A percentile compares a stretch with the other conserved stretches of the same genome.
Evolutionary conservation across 345 rosid genomes (phyloP).

Genomic region (Eutrema yunnanense): DNA sequence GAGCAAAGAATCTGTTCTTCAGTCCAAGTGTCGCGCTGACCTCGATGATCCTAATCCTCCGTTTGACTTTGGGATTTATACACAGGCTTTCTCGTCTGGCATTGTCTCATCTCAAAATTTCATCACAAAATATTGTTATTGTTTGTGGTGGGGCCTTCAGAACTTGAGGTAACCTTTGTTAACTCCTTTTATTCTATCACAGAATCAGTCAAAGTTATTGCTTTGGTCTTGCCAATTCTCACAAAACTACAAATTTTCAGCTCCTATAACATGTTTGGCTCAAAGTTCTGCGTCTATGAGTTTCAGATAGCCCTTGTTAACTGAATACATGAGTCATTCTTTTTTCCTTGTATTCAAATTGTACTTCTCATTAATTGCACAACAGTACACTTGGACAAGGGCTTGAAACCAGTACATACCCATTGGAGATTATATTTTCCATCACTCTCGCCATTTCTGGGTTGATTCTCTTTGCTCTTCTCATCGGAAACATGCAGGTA

Average conservation of each 20-base stretch:
- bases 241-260: neutral
- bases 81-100: conserved; percentile 55
- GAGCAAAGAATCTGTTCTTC: conserved; percentile 31
- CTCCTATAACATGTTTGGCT: neutral
- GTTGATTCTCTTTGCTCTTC: conserved; percentile 86
- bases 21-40: conserved; percentile 30
- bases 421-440: conserved; percentile 76
- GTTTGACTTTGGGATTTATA: conserved; percentile 76
- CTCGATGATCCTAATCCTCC: conserved; percentile 34
- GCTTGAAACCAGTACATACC: conserved; percentile 83
- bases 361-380: conserved; percentile 8
- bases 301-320: neutral
- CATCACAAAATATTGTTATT: conserved; percentile 63
- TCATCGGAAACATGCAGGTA: conserved; percentile 99
- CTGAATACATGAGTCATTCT: neutral
- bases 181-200: neutral
- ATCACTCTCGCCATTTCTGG: conserved; percentile 76
- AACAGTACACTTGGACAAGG: conserved; percentile 98
- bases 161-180: conserved; percentile 58
- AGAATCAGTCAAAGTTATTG: neutral
- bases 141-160: conserved; percentile 98
- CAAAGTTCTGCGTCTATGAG: neutral
- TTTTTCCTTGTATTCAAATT: neutral
- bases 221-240: neutral
- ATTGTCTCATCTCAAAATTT: conserved; percentile 63